A percentile compares a stretch with the other conserved stretches of the same genome.
Conservation (phyloP, 2,329 filamentous ascomycete genomes). For the Emergomyces pasteurianus region DNA sequence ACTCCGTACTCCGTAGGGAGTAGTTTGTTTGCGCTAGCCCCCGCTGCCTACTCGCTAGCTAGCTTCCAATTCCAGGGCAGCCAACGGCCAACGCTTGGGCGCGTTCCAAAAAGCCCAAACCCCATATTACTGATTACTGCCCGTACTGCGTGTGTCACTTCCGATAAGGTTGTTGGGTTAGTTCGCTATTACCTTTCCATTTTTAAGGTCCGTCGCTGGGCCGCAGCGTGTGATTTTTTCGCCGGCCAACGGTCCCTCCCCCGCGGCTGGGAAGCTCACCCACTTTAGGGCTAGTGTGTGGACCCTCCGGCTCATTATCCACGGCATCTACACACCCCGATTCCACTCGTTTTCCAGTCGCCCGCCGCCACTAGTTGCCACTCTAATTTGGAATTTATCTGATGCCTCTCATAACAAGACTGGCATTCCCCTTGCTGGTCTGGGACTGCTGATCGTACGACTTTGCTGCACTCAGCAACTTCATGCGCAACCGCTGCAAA, state of each 20-base stretch:
- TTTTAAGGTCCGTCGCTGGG: no score
- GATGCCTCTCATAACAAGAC: neutral
- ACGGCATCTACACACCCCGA: neutral
- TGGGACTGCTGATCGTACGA: slow-evolving; percentile 1
- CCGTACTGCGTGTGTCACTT: no score
- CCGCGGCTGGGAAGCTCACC: neutral
- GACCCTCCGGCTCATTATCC: neutral
- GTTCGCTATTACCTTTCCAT: no score
- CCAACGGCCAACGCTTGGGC: neutral
- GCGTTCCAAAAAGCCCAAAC: no score
- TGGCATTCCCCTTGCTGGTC: neutral
- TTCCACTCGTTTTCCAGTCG: neutral
- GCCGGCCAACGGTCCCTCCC: neutral
- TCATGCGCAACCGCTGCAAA: neutral
- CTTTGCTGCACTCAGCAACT: slow-evolving; percentile 1
- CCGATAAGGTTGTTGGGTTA: no score
- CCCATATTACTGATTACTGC: no score
- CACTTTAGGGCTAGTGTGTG: neutral
- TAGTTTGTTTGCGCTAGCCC: no score
- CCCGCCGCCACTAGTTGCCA: neutral
- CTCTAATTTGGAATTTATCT: no score
- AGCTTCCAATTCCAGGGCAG: neutral
- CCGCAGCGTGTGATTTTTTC: neutral
- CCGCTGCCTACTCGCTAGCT: no score
- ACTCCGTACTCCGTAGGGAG: no score